Evolutionary conservation across 768 basidiomycete genomes (phyloP), one percentile per base, ranked within the genome.

Genomic region (Crucibulum laeve): DNA sequence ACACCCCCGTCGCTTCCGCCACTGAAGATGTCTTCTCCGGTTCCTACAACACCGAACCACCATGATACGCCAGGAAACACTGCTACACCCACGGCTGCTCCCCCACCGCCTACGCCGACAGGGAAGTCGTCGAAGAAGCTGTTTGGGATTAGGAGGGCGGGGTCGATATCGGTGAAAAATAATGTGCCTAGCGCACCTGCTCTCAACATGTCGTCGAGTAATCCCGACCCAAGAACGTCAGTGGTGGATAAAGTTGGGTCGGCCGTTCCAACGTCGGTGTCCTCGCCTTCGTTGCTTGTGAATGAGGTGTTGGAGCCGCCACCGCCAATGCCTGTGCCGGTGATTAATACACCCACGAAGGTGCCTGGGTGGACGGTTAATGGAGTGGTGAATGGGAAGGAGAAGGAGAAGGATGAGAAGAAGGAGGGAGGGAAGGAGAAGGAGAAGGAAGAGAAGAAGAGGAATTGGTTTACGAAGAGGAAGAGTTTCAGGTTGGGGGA

Each of bases 401-500:
- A 72, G 54, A 54, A 68, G 55, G 53, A 72, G 18, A 59, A 60
- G 55, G 52, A 72, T 54, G 54, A 68, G 55, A 53, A 72, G 18
- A 70, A 69, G 53, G 64, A 67, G 57, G 53, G 51, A 26, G 34
- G 40, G 23, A 23, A 47, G 28, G 41, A 43, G 10, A 32, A 49
- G 39, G 21, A 2, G 30, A 47, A 53, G 32, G 58, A 62, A 58
- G 68, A 67, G 53, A 69, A 74, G 51, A 51, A 68, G 11, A 69
- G 67, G 33, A 68, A 67, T 3, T 82, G 80, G 79, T 79, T 79
- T 51, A 52, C 57, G 23, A 76, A 74, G 55, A 69, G 77, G 40
- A 80, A 73, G 58, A 79, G 73, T 51, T 56, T 76, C 45, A 62
- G 64, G 40, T 26, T 65, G 23, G 57, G 56, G 11, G 64, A 73